Evolutionary conservation across 176 grass and related monocot species (phyloP).

Genomic region (Ampelocalamus luodianensis): DNA sequence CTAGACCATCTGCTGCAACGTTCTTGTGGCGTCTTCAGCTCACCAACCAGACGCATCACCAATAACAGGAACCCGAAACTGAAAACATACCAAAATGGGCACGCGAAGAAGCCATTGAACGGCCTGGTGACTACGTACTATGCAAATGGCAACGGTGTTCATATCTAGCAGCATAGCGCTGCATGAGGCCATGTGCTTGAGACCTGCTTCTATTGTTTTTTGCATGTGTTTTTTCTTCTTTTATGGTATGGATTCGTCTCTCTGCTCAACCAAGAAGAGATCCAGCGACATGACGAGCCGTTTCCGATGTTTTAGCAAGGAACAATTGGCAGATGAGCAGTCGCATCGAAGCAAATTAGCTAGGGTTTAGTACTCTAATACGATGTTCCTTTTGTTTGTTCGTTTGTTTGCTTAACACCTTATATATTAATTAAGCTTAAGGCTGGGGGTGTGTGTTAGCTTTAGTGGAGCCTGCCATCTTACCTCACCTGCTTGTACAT

Average conservation of each 20-base stretch:
- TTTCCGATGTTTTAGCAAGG: slow-evolving; percentile 75
- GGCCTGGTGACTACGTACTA: slow-evolving; percentile 51
- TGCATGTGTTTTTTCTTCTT: neutral
- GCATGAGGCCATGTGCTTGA: neutral
- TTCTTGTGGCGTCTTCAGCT: neutral
- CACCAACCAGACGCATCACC: neutral
- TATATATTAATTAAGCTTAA: slow-evolving; percentile 29
- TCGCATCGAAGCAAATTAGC: slow-evolving; percentile 52
- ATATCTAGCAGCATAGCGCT: slow-evolving; percentile 47
- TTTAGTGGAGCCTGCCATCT: slow-evolving; percentile 56
- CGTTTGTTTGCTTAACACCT: slow-evolving; percentile 36
- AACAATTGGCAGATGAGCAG: slow-evolving; percentile 34
- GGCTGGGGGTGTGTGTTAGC: slow-evolving; percentile 41
- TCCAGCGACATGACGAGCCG: slow-evolving; percentile 47
- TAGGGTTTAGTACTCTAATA: slow-evolving; percentile 50
- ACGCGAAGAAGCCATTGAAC: slow-evolving; percentile 52
- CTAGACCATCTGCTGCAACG: slow-evolving; percentile 60
- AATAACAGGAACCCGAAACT: slow-evolving; percentile 11
- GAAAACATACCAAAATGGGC: slow-evolving; percentile 51
- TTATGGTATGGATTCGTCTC: slow-evolving; percentile 19
- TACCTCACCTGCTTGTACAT: slow-evolving; percentile 52
- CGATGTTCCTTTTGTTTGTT: slow-evolving; percentile 48
- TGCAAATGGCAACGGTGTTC: slow-evolving; percentile 59
- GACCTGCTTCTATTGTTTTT: slow-evolving; percentile 9
- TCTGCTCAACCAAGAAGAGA: slow-evolving; percentile 45